Percentiles rank a stretch among this genome's conserved stretches.
Conservation (phyloP, 805 yeast species). For the Yamadazyma akitaensis region DNA sequence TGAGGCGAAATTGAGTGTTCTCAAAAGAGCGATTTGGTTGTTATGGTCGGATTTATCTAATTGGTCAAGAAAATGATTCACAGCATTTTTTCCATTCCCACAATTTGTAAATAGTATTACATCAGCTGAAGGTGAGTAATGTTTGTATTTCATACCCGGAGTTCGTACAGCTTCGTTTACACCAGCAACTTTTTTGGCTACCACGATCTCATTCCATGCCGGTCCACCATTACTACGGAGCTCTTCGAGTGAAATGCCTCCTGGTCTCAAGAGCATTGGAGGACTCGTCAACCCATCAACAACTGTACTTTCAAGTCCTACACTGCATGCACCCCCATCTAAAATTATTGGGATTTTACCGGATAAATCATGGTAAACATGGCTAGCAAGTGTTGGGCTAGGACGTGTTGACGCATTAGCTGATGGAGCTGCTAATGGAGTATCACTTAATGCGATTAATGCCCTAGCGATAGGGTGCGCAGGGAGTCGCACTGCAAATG, state of each 20-base stretch:
- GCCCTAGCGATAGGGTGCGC: constrained; percentile 87
- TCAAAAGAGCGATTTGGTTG: constrained; percentile 49
- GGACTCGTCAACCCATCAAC: constrained; percentile 84
- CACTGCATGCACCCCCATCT: constrained; percentile 86
- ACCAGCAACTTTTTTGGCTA: constrained; percentile 67
- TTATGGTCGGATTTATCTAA: constrained; percentile 8
- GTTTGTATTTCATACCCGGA: constrained; percentile 97
- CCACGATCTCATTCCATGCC: constrained; percentile 58
- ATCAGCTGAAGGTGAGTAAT: constrained; percentile 86
- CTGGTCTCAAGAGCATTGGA: constrained; percentile 89
- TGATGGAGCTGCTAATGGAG: constrained; percentile 95
- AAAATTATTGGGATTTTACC: constrained; percentile 79
- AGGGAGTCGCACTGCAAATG: constrained; percentile 92
- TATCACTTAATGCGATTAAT: constrained; percentile 73
- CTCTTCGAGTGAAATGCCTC: constrained; percentile 84
- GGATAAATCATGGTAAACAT: constrained; percentile 75
- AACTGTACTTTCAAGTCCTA: constrained; percentile 94
- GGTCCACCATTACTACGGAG: constrained; percentile 64
- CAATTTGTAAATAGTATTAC: constrained; percentile 64
- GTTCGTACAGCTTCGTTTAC: constrained; percentile 71
- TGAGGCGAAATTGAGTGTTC: constrained; percentile 34
- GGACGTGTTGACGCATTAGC: constrained; percentile 97
- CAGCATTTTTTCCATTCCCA: constrained; percentile 38
- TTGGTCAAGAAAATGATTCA: constrained; percentile 23
- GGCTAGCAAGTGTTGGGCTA: constrained; percentile 85